Evolutionary conservation across 139 green algal genomes (phyloP).

Genomic region (Chlamydomonas sp.): DNA sequence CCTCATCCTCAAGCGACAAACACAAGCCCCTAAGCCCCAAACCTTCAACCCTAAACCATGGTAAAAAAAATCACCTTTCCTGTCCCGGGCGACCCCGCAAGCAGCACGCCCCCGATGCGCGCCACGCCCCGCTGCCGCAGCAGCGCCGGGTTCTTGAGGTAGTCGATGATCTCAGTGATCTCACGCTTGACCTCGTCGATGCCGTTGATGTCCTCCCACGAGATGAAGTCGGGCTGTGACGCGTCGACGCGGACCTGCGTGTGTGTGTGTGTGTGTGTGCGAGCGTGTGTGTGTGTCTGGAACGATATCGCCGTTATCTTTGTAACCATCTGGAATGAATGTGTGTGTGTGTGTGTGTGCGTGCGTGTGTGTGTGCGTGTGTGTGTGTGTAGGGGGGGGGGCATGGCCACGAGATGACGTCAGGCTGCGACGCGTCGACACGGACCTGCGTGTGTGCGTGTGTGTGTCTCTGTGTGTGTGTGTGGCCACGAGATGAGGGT

Average conservation of each 20-base stretch:
- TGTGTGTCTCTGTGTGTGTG: too few species aligned
- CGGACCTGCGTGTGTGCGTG: slow-evolving; percentile 30
- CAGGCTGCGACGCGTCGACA: slow-evolving; percentile 38
- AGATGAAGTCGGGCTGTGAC: slow-evolving; percentile 41
- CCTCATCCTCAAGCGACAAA: too few species aligned
- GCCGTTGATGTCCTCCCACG: slow-evolving; percentile 56
- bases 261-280: too few species aligned
- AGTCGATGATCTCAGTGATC: slow-evolving; percentile 57
- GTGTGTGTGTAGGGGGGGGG: too few species aligned
- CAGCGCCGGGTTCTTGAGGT: slow-evolving; percentile 45
- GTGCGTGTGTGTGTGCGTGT: background rate
- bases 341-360: background rate
- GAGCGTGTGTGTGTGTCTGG: too few species aligned
- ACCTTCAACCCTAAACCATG: too few species aligned
- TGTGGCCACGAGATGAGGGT: too few species aligned
- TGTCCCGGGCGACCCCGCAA: slow-evolving; percentile 39
- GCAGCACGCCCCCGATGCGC: slow-evolving; percentile 49
- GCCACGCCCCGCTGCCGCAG: slow-evolving; percentile 30
- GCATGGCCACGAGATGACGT: slow-evolving; percentile 45
- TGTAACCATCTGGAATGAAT: too few species aligned
- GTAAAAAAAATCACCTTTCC: too few species aligned
- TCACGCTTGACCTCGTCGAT: slow-evolving; percentile 53
- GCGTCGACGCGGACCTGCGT: slow-evolving; percentile 47
- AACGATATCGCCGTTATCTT: too few species aligned
- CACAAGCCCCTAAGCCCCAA: too few species aligned